Base-by-base conservation (phyloP, 257 asterid species). In the Solanum chiquidenum region DNA sequence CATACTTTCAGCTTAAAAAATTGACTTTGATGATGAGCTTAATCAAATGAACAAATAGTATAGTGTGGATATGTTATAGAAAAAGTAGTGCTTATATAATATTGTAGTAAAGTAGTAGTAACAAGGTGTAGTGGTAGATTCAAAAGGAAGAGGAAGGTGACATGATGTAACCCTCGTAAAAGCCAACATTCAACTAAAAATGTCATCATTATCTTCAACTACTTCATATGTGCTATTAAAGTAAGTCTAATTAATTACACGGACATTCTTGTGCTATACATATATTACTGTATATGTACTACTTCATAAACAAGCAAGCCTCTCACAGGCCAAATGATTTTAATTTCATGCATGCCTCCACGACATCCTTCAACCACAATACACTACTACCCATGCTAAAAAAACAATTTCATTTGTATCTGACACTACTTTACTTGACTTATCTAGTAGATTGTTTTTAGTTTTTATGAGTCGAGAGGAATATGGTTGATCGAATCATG, bases 121-220 rank as follows among this genome's bases (percentile, higher is more conserved):
- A 46, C 12, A 46, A 16, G 18, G 2, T 29, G 20, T 80, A 80
- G 85, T 80, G 85, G 85, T 80, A 9, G 27, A 80, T 80, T 80
- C 44, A 80, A 80, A 80, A 80, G 85, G 12, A 77, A 12, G n/a
- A 46, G 20, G 66, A 25, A 83, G 66, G 11, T 52, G 77, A 64
- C 55, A 89, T 89, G 29, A 87, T 89, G 83, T 82, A 29, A 37
- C 74, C 83, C 68, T 74, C 71, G 75, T 79, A 87, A 89, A 83
- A 83, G 91, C 88, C 89, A 62, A 84, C 91, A 89, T 68, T 83
- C 82, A 6, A 29, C 71, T 11, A 37, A 52, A 25, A 73, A 35
- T 31, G 34, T 52, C 71, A 86, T 86, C 11, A 80, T 80, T 44
- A 12, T 42, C 60, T 79, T 77, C 84, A 79, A 79, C 37, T 14